Evolutionary conservation across 441 rosid species (phyloP), one percentile per base, ranked within the genome.

Genomic region (Melastoma candidum): DNA sequence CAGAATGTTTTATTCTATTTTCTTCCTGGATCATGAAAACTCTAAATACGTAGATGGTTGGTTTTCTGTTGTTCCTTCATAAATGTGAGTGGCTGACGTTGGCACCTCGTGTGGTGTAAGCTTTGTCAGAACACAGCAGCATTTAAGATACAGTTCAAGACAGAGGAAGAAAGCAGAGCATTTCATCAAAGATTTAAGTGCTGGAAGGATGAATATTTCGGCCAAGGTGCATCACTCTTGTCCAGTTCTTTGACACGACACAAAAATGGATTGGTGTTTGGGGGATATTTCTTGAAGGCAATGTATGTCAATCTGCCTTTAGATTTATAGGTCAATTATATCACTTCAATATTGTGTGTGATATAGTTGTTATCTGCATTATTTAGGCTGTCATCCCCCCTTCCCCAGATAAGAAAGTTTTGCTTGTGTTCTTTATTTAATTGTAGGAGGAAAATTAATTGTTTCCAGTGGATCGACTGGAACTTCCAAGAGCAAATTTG

Each of bases 121-220:
- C 57, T 67, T 63, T 76, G 72, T 70, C 90, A 84, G 97, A 77
- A 68, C 65, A 57, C 95, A 27, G 63, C 70, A 62, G 94, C 84
- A 68, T 59, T 79, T 67, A 66, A 60, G 51, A 71, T 89, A 63
- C 70, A 65, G 44, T 86, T 89, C 77, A 76, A 71, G 67, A 77
- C 75, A 46, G 89, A 80, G 74, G 87, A 82, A 65, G 94, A 82
- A 65, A 71, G 94, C 77, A 77, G 55, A 63, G 68, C 70, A 62
- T 89, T 89, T 73, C 92, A 80, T 76, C 73, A 65, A 68, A 75
- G 82, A 12, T 80, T 86, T 71, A 84, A 82, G 67, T 84, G 76
- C 70, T 84, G 84, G 95, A 81, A 83, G 80, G 75, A 77, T 56
- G 75, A 75, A 67, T 65, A 44, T 68, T 53, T 41, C 73, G 65